Conservation (phyloP, 1,139 yeast genomes). For the Eremothecium sinecaudum region DNA sequence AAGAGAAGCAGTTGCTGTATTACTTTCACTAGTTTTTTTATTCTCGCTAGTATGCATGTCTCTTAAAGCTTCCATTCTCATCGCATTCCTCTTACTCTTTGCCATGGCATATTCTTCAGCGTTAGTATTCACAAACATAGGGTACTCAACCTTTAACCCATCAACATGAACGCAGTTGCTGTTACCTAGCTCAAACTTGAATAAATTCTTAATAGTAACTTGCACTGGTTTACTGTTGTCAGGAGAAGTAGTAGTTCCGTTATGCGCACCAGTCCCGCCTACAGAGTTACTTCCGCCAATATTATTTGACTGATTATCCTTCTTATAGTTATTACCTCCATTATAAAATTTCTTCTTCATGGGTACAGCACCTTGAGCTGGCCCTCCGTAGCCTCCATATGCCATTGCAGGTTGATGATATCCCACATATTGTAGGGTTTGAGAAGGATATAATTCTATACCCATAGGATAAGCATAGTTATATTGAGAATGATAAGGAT, state of each 20-base stretch:
- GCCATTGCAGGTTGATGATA: constrained; percentile 14
- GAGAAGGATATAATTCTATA: constrained; percentile 27
- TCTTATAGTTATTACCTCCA: constrained; percentile 7
- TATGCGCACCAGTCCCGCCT: neutral
- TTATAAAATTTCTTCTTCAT: constrained; percentile 16
- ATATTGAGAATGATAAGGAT: constrained; percentile 7
- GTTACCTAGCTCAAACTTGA: constrained; percentile 27
- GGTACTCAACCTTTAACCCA: constrained; percentile 17
- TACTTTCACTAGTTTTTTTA: neutral
- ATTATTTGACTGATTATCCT: constrained; percentile 5
- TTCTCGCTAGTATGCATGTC: constrained; percentile 1
- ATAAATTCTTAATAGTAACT: constrained; percentile 17
- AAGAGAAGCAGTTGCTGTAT: neutral
- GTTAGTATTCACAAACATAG: constrained; percentile 26
- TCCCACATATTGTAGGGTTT: constrained; percentile 19
- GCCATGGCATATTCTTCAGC: constrained; percentile 23
- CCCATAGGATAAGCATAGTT: constrained; percentile 26
- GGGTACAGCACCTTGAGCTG: constrained; percentile 5
- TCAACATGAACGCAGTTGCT: constrained; percentile 13
- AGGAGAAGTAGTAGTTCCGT: neutral
- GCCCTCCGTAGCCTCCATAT: constrained; percentile 4
- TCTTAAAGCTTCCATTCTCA: constrained; percentile 14
- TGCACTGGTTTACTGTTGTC: constrained; percentile 11
- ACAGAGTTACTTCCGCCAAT: constrained; percentile 1
- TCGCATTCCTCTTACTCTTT: constrained; percentile 16